Evolutionary conservation across 805 yeast species (phyloP).

Genomic region (Suhomyces kilbournensis): DNA sequence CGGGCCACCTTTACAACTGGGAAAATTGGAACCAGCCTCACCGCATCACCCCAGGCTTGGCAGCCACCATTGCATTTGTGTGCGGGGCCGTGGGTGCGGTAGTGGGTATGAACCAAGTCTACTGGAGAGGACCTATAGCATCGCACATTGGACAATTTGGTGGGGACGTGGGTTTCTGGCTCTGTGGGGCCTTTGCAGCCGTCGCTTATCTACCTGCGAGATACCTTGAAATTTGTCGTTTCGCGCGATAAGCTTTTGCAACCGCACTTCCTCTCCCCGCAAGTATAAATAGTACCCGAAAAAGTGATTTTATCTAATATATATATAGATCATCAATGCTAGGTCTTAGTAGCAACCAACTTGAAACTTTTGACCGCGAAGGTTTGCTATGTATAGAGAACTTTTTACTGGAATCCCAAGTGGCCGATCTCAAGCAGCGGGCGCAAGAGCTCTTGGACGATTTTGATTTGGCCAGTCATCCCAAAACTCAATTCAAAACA

Average conservation of each 20-base stretch:
- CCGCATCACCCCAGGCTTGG: slow-evolving; percentile 19
- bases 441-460: slow-evolving; percentile 44
- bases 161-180: slow-evolving; percentile 23
- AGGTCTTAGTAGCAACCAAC: slow-evolving; percentile 46
- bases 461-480: slow-evolving; percentile 57
- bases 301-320: too few relatives aligned
- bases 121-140: slow-evolving; percentile 17
- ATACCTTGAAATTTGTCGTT: slow-evolving; percentile 12
- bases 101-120: slow-evolving; percentile 21
- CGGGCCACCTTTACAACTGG: slow-evolving; percentile 26
- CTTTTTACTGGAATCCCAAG: slow-evolving; percentile 47
- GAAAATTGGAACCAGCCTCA: slow-evolving; percentile 25
- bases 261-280: neutral
- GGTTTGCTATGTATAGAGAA: slow-evolving; percentile 63
- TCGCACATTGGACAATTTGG: slow-evolving; percentile 13
- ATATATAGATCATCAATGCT: too few relatives aligned
- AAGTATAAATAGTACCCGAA: neutral
- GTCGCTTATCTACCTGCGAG: slow-evolving; percentile 14
- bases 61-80: slow-evolving; percentile 12
- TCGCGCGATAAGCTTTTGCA: slow-evolving; percentile 15
- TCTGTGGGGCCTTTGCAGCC: slow-evolving; percentile 16
- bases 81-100: slow-evolving; percentile 20
- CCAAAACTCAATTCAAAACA: slow-evolving; percentile 69
- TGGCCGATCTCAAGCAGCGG: slow-evolving; percentile 37
- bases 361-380: slow-evolving; percentile 46